These are phyloP conservation scores for Planoprotostelium fungivorum DNA, from an alignment of 78 protist species.

Conservation along the genomic window DNA sequence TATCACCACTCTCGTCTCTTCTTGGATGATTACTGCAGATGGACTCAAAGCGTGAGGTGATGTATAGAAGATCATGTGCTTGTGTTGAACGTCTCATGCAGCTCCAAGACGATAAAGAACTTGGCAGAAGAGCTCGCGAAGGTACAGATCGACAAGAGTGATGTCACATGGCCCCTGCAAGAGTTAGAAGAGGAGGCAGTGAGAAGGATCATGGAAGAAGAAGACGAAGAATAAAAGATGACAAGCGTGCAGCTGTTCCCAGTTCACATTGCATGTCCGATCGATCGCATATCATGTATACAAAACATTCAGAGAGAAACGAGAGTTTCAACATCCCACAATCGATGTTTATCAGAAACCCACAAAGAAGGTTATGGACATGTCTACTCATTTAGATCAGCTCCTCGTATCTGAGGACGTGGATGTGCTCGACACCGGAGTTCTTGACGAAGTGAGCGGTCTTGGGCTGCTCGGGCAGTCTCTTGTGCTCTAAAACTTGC, in stretches of 20 bases:
- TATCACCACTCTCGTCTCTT: background rate
- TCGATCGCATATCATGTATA: too few species aligned
- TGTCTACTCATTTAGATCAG: too few species aligned
- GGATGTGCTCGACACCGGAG: constrained; percentile 34
- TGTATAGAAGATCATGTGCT: too few species aligned
- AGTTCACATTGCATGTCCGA: too few species aligned
- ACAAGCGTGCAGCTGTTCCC: too few species aligned
- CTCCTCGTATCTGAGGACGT: constrained; percentile 44
- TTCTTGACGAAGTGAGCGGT: constrained; percentile 40
- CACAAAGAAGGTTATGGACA: too few species aligned
- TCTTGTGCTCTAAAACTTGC: background rate
- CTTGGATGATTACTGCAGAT: background rate
- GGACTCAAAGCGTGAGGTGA: background rate
- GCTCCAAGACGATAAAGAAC: background rate
- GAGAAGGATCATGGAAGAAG: background rate
- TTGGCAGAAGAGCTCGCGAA: background rate
- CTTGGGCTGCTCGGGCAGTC: constrained; percentile 49
- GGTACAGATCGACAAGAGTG: background rate
- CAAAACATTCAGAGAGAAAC: too few species aligned
- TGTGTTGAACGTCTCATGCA: background rate
- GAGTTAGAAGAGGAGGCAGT: background rate
- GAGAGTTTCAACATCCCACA: too few species aligned
- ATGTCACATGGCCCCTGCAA: background rate
- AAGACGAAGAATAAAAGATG: too few species aligned
- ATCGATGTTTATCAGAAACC: too few species aligned